Base-by-base conservation (phyloP, 2,329 filamentous ascomycete genomes). In the Sporothrix humicola region DNA sequence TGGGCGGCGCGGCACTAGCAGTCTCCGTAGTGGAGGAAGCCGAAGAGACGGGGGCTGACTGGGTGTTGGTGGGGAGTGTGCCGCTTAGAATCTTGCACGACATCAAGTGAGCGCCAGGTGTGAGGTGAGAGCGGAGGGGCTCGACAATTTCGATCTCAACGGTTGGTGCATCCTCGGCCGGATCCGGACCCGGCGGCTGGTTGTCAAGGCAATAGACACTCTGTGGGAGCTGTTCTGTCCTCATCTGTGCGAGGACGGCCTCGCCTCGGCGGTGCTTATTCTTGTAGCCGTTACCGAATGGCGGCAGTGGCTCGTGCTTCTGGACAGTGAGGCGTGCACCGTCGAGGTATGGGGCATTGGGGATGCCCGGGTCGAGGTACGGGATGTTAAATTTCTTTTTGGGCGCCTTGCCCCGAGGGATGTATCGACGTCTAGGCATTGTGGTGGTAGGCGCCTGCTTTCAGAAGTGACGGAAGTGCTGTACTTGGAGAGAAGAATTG, bases 241-340 rank as follows among this genome's bases (percentile, higher is more conserved):
- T 72, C 76, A 76, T 75, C 46, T 71, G 31, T 0, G 23, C 37
- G 17, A 76, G 58, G 1, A 20, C 70, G 0, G 48, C 48, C 2
- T 73, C 74, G 0, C 75, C 75, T 2, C 75, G 71, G 0, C 73
- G 66, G 63, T 76, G 72, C 26, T n/a, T 13, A 1, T 9, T 15
- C 17, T 66, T 75, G 74, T 77, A 77, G 1, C 76, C 76, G 3
- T 50, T 20, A 2, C 76, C 76, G 59, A 77, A 76, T 1, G 76
- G 76, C 2, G 72, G 31, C 0, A 31, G 72, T 0, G 75, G 54
- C 1, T 52, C 20, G 31, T 77, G 76, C 17, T 63, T 31, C 17
- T 74, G 71, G 4, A 77, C 66, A 0, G 7, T 44, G 72, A 72
- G 76, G 4, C 37, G 72, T 1, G 72, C 65, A 17, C 65, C 70